Percentiles rank a stretch among this genome's conserved stretches.
These are phyloP conservation scores for Sugiyamaella boreocaroliniensis DNA, from an alignment of 805 yeast genomes.

Conservation along the genomic window DNA sequence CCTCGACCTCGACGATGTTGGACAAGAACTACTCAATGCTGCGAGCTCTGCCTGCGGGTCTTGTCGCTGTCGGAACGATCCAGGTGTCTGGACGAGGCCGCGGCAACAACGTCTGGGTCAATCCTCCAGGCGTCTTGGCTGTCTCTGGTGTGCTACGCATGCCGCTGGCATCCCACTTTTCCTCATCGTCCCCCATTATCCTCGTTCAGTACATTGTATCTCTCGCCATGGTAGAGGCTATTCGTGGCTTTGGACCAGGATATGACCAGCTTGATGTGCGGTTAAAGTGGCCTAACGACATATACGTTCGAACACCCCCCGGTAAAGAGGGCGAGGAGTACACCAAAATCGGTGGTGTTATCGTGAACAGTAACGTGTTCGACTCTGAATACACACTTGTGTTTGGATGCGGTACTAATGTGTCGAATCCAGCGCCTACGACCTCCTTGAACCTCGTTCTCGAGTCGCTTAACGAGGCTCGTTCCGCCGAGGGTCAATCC, in stretches of 20 bases:
- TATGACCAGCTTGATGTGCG: constrained; percentile 71
- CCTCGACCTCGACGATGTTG: constrained; percentile 76
- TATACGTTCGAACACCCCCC: constrained; percentile 64
- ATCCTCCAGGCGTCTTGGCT: constrained; percentile 88
- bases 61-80: constrained; percentile 62
- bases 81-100: constrained; percentile 93
- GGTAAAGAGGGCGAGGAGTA: constrained; percentile 31
- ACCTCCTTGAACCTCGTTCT: constrained; percentile 76
- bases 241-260: constrained; percentile 55
- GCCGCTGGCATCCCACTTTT: constrained; percentile 33
- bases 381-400: constrained; percentile 57
- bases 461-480: constrained; percentile 48
- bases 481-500: constrained; percentile 38
- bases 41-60: constrained; percentile 58
- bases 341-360: constrained; percentile 74
- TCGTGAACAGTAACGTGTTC: constrained; percentile 70
- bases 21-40: constrained; percentile 64
- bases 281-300: constrained; percentile 96
- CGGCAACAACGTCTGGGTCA: constrained; percentile 92
- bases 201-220: constrained; percentile 82
- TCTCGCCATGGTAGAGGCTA: constrained; percentile 75
- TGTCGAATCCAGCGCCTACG: constrained; percentile 82
- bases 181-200: constrained; percentile 48
- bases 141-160: constrained; percentile 63
- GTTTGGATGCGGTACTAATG: constrained; percentile 83